phyloP scores from a whole-genome alignment of 2,329 filamentous ascomycete genomes.

The Epichloe glyceriae region DNA sequence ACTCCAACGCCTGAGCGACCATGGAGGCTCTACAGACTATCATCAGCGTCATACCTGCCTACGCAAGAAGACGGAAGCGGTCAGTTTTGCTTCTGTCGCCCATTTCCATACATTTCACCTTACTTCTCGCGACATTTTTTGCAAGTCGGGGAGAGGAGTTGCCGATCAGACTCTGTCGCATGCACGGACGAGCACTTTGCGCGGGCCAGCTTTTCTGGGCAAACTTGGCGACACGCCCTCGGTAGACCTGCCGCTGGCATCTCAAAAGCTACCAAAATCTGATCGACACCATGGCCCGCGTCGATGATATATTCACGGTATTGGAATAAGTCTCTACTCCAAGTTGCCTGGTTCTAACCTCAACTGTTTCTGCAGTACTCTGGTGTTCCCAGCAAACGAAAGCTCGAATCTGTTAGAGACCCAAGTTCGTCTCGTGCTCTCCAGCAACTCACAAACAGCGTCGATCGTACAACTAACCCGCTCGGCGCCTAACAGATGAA shows the following conservation, averaged over 20 bases:
- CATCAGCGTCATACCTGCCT: no score
- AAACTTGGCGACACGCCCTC: not conserved
- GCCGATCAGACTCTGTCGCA: no score
- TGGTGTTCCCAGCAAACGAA: constrained; percentile 45
- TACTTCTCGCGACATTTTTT: no score
- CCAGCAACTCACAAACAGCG: not conserved
- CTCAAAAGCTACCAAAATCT: not conserved
- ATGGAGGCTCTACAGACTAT: no score
- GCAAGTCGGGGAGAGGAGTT: no score
- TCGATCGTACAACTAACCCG: not conserved
- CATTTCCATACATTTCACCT: no score
- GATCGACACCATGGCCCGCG: constrained; percentile 33
- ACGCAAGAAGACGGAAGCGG: no score
- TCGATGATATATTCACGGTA: constrained; percentile 47
- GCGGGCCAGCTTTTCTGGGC: not conserved
- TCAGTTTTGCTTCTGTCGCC: no score
- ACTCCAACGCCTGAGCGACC: not conserved
- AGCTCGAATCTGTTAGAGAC: constrained; percentile 47
- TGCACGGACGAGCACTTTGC: no score
- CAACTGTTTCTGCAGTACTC: constrained; percentile 20
- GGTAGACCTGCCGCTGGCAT: not conserved
- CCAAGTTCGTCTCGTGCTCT: constrained; percentile 35
- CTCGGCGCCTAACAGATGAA: constrained; percentile 31
- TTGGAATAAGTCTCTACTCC: not conserved
- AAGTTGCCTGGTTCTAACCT: not conserved